Percentiles rank a stretch among this genome's conserved stretches.
phyloP scores from a whole-genome alignment of 2,329 filamentous ascomycete genomes.

The Dryadomyces sulphureus region DNA sequence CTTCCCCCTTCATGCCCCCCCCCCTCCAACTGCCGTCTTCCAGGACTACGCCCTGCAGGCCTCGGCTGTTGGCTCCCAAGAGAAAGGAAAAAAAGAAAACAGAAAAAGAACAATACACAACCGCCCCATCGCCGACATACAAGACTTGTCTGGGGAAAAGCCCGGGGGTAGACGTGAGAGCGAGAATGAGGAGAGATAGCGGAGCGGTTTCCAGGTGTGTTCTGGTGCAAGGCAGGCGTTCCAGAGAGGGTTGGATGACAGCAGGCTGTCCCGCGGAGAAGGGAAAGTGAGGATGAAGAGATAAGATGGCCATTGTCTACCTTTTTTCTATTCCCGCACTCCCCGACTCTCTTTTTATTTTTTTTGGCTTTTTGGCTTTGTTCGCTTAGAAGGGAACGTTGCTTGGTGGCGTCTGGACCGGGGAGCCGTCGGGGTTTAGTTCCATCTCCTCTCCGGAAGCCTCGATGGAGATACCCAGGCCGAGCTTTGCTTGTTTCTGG shows the following conservation, averaged over 20 bases:
- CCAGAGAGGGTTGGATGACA: neutral
- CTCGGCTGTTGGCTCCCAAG: neutral
- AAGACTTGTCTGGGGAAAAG: neutral
- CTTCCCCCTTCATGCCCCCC: too few species aligned
- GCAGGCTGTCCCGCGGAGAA: neutral
- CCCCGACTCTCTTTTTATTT: neutral
- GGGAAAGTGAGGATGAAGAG: neutral
- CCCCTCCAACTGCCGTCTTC: neutral
- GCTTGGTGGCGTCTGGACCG: constrained; percentile 37
- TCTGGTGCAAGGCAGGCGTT: neutral
- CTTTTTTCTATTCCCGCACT: neutral
- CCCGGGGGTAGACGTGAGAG: neutral
- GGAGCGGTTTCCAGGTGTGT: neutral
- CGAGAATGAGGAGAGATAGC: too few species aligned
- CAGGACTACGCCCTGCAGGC: neutral
- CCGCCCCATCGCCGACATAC: constrained; percentile 1
- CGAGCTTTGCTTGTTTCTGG: constrained; percentile 89
- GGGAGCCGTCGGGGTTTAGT: constrained; percentile 59
- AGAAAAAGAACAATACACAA: neutral
- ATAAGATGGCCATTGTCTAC: neutral
- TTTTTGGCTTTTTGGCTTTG: neutral
- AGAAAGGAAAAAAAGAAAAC: neutral
- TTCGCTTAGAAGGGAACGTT: constrained; percentile 46
- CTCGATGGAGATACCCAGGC: constrained; percentile 86
- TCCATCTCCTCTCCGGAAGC: constrained; percentile 72